Conservation (phyloP, 352 stramenopile species). For the Globisporangium heterothallicum region DNA sequence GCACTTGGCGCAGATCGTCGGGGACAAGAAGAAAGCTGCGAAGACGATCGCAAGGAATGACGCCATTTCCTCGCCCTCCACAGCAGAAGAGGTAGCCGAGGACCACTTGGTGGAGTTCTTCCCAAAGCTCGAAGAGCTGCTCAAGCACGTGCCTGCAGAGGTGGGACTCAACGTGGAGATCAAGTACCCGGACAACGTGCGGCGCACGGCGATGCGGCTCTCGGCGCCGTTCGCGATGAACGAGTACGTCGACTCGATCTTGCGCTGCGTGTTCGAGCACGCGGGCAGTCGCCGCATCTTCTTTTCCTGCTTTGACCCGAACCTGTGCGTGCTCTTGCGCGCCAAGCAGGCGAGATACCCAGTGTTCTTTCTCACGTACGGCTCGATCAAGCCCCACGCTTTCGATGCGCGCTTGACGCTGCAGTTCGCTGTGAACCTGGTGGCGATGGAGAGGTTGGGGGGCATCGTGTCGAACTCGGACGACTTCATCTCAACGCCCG, state of each 20-base stretch:
- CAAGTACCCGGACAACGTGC: conserved; percentile 69
- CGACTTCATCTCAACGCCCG: conserved; percentile 49
- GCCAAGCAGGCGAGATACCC: conserved; percentile 72
- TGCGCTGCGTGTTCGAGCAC: conserved; percentile 65
- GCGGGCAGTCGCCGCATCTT: conserved; percentile 58
- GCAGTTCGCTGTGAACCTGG: conserved; percentile 54
- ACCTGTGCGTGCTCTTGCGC: conserved; percentile 55
- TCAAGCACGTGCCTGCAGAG: conserved; percentile 67
- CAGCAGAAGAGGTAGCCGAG: conserved; percentile 19
- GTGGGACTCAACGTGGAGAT: conserved; percentile 79
- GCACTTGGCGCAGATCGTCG: conserved; percentile 50
- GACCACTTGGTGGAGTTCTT: conserved; percentile 69
- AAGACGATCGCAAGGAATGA: conserved; percentile 5
- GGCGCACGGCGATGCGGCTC: conserved; percentile 31
- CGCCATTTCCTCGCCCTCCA: not conserved
- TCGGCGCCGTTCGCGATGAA: conserved; percentile 65
- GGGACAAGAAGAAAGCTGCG: conserved; percentile 12
- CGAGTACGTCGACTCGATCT: conserved; percentile 64
- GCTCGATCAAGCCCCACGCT: conserved; percentile 33
- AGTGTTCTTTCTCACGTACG: conserved; percentile 72
- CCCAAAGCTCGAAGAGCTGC: conserved; percentile 53
- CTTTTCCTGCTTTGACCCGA: conserved; percentile 80
- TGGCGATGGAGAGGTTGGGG: conserved; percentile 55
- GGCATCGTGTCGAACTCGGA: conserved; percentile 77
- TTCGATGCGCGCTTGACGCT: conserved; percentile 58